These are phyloP conservation scores for Psophocarpus tetragonolobus DNA, from an alignment of 306 rosid species.

Conservation along the genomic window DNA sequence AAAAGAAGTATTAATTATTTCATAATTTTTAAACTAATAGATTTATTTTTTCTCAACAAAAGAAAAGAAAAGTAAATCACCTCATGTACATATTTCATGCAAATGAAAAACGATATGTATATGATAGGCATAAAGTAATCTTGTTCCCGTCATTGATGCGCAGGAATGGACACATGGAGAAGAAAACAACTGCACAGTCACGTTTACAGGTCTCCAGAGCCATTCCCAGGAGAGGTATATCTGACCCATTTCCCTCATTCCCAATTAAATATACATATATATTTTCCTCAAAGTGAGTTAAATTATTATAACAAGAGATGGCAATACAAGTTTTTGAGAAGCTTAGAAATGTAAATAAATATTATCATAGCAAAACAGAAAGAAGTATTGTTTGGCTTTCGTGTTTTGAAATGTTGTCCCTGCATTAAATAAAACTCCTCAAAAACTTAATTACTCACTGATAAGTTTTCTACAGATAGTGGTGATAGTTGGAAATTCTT, in stretches of 20 bases:
- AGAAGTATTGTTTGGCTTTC: not conserved
- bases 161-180: conserved; percentile 79
- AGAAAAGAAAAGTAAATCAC: not conserved
- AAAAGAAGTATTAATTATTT: too few species aligned
- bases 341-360: not conserved
- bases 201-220: conserved; percentile 66
- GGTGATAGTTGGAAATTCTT: conserved; percentile 72
- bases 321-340: not conserved
- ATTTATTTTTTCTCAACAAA: too few species aligned
- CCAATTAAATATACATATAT: too few species aligned
- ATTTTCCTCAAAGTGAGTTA: not conserved
- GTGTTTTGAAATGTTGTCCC: not conserved
- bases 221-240: conserved; percentile 62
- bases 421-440: not conserved
- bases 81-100: not conserved
- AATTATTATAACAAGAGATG: not conserved
- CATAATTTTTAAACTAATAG: too few species aligned
- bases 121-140: not conserved
- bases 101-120: not conserved
- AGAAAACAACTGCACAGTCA: conserved; percentile 82
- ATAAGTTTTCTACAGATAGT: conserved; percentile 43
- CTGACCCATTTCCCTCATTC: too few species aligned
- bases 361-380: not conserved
- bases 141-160: not conserved
- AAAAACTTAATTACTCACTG: not conserved